Percentiles rank a stretch among this genome's conserved stretches.
Evolutionary conservation across 768 basidiomycete genomes (phyloP).

Genomic region (Termitomyces sp.): DNA sequence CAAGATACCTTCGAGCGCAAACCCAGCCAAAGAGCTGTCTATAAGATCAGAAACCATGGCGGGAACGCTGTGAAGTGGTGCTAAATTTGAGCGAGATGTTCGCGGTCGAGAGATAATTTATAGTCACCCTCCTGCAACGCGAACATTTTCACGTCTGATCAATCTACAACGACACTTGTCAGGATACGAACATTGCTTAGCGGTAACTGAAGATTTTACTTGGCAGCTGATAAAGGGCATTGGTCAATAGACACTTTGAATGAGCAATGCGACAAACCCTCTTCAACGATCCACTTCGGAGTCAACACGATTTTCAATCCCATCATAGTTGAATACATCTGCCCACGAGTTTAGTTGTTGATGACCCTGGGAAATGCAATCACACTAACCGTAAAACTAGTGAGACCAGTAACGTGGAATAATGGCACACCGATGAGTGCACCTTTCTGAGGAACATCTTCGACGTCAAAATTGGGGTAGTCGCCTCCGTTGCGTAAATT

Average conservation of each 20-base stretch:
- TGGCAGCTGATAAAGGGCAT: slow-evolving; percentile 22
- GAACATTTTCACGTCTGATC: slow-evolving; percentile 49
- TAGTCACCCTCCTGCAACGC: slow-evolving; percentile 47
- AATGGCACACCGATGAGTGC: slow-evolving; percentile 58
- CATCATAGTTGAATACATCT: slow-evolving; percentile 52
- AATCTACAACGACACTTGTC: slow-evolving; percentile 25
- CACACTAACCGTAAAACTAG: slow-evolving; percentile 40
- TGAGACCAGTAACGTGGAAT: slow-evolving; percentile 63
- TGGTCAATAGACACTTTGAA: neutral
- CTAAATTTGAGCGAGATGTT: neutral
- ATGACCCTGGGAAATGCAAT: neutral
- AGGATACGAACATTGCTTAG: neutral
- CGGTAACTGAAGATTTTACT: slow-evolving; percentile 12
- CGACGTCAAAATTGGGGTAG: slow-evolving; percentile 27
- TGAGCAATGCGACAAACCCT: slow-evolving; percentile 35
- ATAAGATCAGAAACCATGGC: slow-evolving; percentile 61
- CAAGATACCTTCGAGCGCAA: slow-evolving; percentile 42
- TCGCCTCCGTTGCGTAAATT: slow-evolving; percentile 42
- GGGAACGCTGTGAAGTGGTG: slow-evolving; percentile 41
- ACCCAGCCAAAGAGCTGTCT: slow-evolving; percentile 43
- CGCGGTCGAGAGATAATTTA: neutral
- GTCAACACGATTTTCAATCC: slow-evolving; percentile 56
- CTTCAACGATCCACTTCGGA: slow-evolving; percentile 52
- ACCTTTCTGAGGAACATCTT: slow-evolving; percentile 42
- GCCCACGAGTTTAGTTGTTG: neutral